Evolutionary conservation across 2,329 filamentous ascomycete genomes (phyloP), one percentile per base, ranked within the genome.

Genomic region (Cladobotryum mycophilum): DNA sequence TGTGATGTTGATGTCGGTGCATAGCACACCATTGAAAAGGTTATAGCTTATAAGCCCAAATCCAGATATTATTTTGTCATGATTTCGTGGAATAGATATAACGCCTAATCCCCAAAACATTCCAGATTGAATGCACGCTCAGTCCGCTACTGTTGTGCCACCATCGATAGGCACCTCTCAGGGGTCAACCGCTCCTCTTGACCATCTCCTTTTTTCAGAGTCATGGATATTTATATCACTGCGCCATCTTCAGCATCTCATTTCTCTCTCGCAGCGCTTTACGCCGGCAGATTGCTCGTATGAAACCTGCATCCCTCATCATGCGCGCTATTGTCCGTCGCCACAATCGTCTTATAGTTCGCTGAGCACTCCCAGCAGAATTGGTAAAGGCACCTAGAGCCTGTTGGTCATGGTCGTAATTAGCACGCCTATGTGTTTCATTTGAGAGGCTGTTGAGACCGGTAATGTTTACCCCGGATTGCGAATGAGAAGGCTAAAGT

Each of bases 301-400:
- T 46, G 44, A 25, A 46, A 46, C 44, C 15, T 33, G 35, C 44
- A 46, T 30, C 37, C 17, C n/a, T 20, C 34, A 9, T 20, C 20
- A 20, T 46, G 44, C 15, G 44, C 44, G 14, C 34, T 37, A 14
- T 46, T 46, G 35, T 46, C 44, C 15, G 13, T 46, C 34, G 18
- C 37, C 8, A 46, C 12, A 46, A 46, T 46, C 15, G 44, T 38
- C 34, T 25, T 38, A n/a, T 46, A 46, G 44, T 46, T 35, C 15
- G 12, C 13, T 13, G 37, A n/a, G n/a, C 44, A 46, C 30, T 46
- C 44, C 44, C 44, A 46, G 5, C 44, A 46, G 34, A 46, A 46
- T 20, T 46, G 44, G 14, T 46, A 22, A 25, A 15, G 22, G 20
- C 44, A 46, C 15, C 34, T 22, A 30, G 34, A 46, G 18, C 44